phyloP scores from a whole-genome alignment of 352 stramenopile genomes.

The Globisporangium sylvaticum region DNA sequence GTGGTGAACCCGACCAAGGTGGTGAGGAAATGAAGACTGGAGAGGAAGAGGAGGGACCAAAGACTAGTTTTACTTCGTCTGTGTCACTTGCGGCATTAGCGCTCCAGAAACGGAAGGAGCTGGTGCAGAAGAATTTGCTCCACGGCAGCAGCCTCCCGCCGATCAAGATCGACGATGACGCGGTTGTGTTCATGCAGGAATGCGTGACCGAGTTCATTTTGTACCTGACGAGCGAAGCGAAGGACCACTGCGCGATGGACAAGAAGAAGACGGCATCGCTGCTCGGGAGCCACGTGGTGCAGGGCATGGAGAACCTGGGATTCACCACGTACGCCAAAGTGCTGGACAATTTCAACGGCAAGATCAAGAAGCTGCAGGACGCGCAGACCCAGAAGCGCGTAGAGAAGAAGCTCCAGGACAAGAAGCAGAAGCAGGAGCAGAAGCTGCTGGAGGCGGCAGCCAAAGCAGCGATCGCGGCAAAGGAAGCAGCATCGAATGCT shows the following conservation, averaged over 20 bases:
- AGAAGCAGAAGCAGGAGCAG: slow-evolving; percentile 24
- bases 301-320: slow-evolving; percentile 65
- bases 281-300: slow-evolving; percentile 53
- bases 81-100: background rate
- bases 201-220: slow-evolving; percentile 83
- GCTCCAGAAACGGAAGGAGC: slow-evolving; percentile 3
- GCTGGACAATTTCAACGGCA: slow-evolving; percentile 58
- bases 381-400: slow-evolving; percentile 51
- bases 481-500: slow-evolving; percentile 3
- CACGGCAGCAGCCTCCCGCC: slow-evolving; percentile 12
- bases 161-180: slow-evolving; percentile 78
- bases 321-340: slow-evolving; percentile 66
- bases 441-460: slow-evolving; percentile 16
- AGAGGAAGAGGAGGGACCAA: background rate
- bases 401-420: slow-evolving; percentile 42
- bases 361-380: slow-evolving; percentile 65
- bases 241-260: slow-evolving; percentile 58
- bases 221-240: slow-evolving; percentile 76
- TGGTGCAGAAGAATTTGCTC: slow-evolving; percentile 1
- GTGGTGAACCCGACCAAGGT: background rate
- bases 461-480: background rate
- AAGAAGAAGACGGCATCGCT: slow-evolving; percentile 66
- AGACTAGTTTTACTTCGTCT: background rate
- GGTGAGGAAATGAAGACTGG: slow-evolving; percentile 3
- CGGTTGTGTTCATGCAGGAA: slow-evolving; percentile 77